Conservation (phyloP, 1,139 yeast species). For the Lipomyces yarrowii region DNA sequence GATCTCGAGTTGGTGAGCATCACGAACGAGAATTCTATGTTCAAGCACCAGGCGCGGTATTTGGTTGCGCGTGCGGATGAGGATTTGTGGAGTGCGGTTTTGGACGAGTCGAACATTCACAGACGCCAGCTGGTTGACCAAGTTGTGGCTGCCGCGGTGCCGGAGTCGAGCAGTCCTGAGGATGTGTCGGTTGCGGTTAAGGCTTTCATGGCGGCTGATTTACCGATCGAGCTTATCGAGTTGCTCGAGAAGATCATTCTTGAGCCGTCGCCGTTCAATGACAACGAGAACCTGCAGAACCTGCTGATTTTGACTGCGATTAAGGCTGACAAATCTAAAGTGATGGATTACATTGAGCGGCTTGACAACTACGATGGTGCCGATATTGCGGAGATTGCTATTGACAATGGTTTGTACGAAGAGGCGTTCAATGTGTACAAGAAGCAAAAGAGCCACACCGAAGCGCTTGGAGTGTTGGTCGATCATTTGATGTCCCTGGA, state of each 20-base stretch:
- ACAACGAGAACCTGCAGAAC: conserved; percentile 93
- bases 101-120: conserved; percentile 74
- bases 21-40: conserved; percentile 97
- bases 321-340: conserved; percentile 90
- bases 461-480: conserved; percentile 87
- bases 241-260: conserved; percentile 90
- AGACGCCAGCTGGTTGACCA: conserved; percentile 88
- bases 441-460: conserved; percentile 73
- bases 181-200: conserved; percentile 94
- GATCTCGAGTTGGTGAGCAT: conserved; percentile 86
- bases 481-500: conserved; percentile 93
- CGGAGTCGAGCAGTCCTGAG: conserved; percentile 93
- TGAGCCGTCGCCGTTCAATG: conserved; percentile 96
- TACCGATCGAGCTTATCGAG: conserved; percentile 91
- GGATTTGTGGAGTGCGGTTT: conserved; percentile 77
- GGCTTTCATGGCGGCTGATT: conserved; percentile 94
- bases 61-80: conserved; percentile 82
- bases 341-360: conserved; percentile 79
- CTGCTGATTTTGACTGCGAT: conserved; percentile 89
- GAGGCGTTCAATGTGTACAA: conserved; percentile 95
- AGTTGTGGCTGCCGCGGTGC: conserved; percentile 93
- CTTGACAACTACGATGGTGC: conserved; percentile 89
- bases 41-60: conserved; percentile 97
- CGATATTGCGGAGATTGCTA: conserved; percentile 91
- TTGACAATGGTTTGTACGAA: conserved; percentile 84